These are phyloP conservation scores for Penstemon barbatus DNA, from an alignment of 257 asterid species.

Conservation along the genomic window DNA sequence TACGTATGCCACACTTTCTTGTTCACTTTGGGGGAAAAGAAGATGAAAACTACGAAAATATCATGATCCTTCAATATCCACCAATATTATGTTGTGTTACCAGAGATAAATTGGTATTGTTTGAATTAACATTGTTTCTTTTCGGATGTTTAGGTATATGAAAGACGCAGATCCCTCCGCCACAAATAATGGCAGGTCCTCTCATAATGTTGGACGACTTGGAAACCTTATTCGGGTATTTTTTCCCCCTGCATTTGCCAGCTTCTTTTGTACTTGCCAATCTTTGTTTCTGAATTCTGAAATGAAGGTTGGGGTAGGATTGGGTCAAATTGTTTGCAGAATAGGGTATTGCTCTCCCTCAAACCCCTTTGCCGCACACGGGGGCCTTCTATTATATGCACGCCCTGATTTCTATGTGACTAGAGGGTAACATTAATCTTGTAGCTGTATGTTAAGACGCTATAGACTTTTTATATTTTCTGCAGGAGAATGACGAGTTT, in stretches of 20 bases:
- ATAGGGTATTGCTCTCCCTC: conserved; percentile 9
- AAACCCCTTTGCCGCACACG: conserved; percentile 17
- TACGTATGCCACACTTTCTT: neutral
- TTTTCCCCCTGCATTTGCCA: neutral
- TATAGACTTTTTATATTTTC: conserved; percentile 24
- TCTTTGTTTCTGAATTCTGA: conserved; percentile 17
- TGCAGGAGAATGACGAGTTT: conserved; percentile 95
- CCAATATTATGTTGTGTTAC: conserved; percentile 1
- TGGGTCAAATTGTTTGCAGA: conserved; percentile 4
- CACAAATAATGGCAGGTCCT: conserved; percentile 67
- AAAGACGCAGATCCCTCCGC: conserved; percentile 71
- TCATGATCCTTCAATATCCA: neutral
- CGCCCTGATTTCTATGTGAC: conserved; percentile 23
- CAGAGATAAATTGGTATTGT: neutral
- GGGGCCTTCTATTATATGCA: conserved; percentile 12
- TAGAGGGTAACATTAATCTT: neutral
- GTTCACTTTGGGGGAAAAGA: neutral
- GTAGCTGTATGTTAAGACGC: neutral
- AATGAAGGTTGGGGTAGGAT: conserved; percentile 1
- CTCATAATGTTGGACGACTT: conserved; percentile 85
- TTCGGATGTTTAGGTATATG: conserved; percentile 57
- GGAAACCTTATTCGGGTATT: conserved; percentile 89
- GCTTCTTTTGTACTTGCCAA: neutral
- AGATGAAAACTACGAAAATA: neutral
- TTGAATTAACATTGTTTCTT: conserved; percentile 13